phyloP scores from a whole-genome alignment of 345 rosid species.

The Laguncularia racemosa region DNA sequence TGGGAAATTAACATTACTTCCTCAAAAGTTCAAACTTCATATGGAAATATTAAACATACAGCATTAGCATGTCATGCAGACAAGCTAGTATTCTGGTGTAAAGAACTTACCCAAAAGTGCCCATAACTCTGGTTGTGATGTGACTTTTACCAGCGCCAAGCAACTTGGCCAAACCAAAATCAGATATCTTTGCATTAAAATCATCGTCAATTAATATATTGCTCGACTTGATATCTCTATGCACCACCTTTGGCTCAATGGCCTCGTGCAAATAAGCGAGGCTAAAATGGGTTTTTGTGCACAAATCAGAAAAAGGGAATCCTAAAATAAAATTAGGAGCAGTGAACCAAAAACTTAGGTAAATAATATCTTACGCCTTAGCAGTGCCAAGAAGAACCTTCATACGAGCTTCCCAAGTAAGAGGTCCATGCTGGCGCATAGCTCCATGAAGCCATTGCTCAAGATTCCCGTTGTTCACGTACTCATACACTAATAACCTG shows the following conservation, averaged over 20 bases:
- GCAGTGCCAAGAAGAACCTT: slow-evolving; percentile 46
- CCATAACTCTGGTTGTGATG: slow-evolving; percentile 46
- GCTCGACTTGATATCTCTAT: slow-evolving; percentile 42
- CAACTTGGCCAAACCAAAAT: slow-evolving; percentile 45
- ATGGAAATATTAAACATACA: too few relatives aligned
- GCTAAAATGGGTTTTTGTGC: slow-evolving; percentile 18
- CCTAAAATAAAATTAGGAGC: background rate
- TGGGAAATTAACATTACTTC: background rate
- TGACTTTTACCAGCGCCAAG: slow-evolving; percentile 45
- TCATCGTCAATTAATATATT: slow-evolving; percentile 43
- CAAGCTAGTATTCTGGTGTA: too few relatives aligned
- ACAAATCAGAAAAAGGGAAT: background rate
- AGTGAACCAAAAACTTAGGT: background rate
- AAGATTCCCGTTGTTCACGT: slow-evolving; percentile 39
- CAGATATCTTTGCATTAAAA: slow-evolving; percentile 42
- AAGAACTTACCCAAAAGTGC: slow-evolving; percentile 34
- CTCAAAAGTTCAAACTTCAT: background rate
- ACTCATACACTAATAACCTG: slow-evolving; percentile 39
- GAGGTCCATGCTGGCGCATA: slow-evolving; percentile 41
- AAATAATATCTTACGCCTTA: slow-evolving; percentile 31
- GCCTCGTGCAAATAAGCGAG: slow-evolving; percentile 48
- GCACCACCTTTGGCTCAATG: slow-evolving; percentile 47
- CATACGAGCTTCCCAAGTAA: slow-evolving; percentile 47
- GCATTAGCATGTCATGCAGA: too few relatives aligned
- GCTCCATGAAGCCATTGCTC: slow-evolving; percentile 57